These are phyloP conservation scores for Hansenula anomala DNA, from an alignment of 1,139 yeast genomes.

Conservation along the genomic window DNA sequence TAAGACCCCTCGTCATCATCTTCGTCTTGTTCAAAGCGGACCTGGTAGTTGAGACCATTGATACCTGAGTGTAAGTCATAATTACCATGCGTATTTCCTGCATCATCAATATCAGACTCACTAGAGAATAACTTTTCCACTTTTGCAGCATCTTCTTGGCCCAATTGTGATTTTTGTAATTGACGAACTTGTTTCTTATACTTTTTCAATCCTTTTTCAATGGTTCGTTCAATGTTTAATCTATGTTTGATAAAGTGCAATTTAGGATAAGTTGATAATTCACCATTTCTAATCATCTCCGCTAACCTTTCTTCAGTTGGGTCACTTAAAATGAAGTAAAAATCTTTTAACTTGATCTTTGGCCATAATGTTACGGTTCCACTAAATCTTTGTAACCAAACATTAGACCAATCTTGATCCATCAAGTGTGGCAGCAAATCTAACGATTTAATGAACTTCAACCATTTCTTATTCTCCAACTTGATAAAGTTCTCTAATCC, in stretches of 20 bases:
- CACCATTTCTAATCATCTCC: constrained; percentile 58
- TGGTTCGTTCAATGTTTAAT: constrained; percentile 57
- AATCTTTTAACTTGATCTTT: constrained; percentile 52
- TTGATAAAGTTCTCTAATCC: constrained; percentile 68
- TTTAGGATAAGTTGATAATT: constrained; percentile 62
- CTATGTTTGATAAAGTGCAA: constrained; percentile 61
- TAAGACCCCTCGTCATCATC: constrained; percentile 10
- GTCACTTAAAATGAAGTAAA: constrained; percentile 61
- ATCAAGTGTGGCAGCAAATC: constrained; percentile 64
- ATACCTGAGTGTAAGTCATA: constrained; percentile 4
- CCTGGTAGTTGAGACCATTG: constrained; percentile 17
- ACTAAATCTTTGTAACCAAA: constrained; percentile 69
- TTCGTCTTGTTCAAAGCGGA: constrained; percentile 11
- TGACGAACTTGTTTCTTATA: constrained; percentile 8
- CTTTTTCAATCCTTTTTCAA: constrained; percentile 41
- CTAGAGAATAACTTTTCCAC: constrained; percentile 2
- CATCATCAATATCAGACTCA: constrained; percentile 17
- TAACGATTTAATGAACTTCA: constrained; percentile 58
- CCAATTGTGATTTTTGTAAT: constrained; percentile 2
- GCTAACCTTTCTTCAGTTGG: constrained; percentile 56
- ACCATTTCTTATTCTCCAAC: constrained; percentile 72
- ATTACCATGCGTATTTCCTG: not conserved
- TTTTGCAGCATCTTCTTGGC: not conserved
- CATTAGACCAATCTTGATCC: constrained; percentile 78
- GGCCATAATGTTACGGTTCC: constrained; percentile 82